Conservation (phyloP, 176 grass and related monocot species). For the Oryza nivara region DNA sequence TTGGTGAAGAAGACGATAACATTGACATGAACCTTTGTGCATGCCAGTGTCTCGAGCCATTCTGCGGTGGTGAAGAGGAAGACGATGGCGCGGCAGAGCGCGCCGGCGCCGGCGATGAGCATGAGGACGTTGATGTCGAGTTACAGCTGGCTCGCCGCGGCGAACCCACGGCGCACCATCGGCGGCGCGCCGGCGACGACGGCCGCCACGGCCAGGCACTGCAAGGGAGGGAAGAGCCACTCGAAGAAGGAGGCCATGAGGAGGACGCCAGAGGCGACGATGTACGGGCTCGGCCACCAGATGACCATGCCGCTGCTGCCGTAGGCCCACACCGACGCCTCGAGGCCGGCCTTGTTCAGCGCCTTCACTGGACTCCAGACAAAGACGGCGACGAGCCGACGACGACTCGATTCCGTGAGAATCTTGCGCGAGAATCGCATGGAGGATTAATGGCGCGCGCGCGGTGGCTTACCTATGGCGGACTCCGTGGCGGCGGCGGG, state of each 20-base stretch:
- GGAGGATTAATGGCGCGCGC: not conserved
- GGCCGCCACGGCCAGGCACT: conserved; percentile 57
- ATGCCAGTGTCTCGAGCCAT: conserved; percentile 78
- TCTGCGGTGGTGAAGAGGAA: conserved; percentile 85
- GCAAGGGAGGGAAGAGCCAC: conserved; percentile 50
- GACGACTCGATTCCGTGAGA: not conserved
- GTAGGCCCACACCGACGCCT: conserved; percentile 58
- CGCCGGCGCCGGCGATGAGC: conserved; percentile 53
- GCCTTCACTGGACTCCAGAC: conserved; percentile 39
- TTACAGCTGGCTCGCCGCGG: conserved; percentile 18
- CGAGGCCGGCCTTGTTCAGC: conserved; percentile 68
- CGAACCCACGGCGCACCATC: conserved; percentile 45
- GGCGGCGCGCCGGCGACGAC: conserved; percentile 53
- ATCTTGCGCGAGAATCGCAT: not conserved
- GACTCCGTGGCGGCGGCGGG: conserved; percentile 39
- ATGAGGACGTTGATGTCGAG: conserved; percentile 86
- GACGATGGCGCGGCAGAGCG: conserved; percentile 55
- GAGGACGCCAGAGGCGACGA: conserved; percentile 52
- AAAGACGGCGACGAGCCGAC: not conserved
- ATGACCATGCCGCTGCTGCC: conserved; percentile 41
- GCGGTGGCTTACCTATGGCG: conserved; percentile 52
- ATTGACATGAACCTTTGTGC: conserved; percentile 29
- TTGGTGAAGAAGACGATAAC: no score
- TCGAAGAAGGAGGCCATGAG: conserved; percentile 52
- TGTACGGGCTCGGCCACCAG: conserved; percentile 61